Evolutionary conservation across 495 filamentous ascomycete species (phyloP), one percentile per base, ranked within the genome.

Genomic region (Podospora sp.): DNA sequence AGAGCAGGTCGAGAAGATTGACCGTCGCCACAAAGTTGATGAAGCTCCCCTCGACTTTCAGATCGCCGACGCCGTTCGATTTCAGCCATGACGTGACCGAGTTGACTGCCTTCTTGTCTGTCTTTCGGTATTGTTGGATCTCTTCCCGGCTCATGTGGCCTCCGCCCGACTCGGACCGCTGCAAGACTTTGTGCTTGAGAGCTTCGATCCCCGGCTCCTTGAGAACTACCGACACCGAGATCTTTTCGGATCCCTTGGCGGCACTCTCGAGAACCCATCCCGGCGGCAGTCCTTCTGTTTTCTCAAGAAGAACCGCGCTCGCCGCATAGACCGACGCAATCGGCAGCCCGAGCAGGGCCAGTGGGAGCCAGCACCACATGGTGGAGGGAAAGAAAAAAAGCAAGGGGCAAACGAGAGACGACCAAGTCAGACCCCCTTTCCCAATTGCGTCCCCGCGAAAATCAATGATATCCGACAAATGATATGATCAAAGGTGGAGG

Each of bases 61-160:
- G n/a, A 36, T 70, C 56, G 1, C 69, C 63, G 56, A 82, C 69
- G 3, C 69, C 73, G 25, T 68, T 74, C 4, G 77, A 68, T 27
- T 59, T 63, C 14, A 82, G 75, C 80, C 79, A 82, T n/a, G 59
- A 65, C 6, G 69, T 63, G n/a, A 82, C 77, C 1, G 66, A 64
- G 18, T 67, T 55, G 36, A 71, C 52, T 14, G 65, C 60, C 9
- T 62, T 59, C 8, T 27, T 51, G 25, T 70, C 68, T 1, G 79
- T 74, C 49, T 69, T 67, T 20, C 76, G 76, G 60, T 72, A 71
- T 22, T 69, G 63, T 8, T 63, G 71, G 21, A 77, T 71, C 22
- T 81, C 73, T 1, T 74, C 73, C 2, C 72, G 69, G 11, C 71
- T 74, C 9, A 80, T 65, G 36, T 79, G 78, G 50, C 69, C 67